Percentiles rank a stretch among this genome's conserved stretches.
Conservation (phyloP, 73 alveolate genomes). For the Paramecium sonneborni region DNA sequence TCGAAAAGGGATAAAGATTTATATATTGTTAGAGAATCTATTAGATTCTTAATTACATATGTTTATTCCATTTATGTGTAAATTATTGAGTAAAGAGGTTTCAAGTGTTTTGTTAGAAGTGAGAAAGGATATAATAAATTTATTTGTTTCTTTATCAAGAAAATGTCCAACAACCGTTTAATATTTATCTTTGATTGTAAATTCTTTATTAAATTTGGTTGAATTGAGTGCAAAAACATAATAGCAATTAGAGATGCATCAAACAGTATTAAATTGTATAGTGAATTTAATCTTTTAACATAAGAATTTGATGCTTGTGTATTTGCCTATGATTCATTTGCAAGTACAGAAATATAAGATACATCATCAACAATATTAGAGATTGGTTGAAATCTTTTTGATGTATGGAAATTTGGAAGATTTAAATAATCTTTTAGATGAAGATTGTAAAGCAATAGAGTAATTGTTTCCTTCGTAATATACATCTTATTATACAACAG, state of each 20-base stretch:
- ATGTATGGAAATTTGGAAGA: conserved; percentile 66
- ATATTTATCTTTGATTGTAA: conserved; percentile 53
- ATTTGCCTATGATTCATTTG: conserved; percentile 57
- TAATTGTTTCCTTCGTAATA: background rate
- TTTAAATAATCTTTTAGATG: conserved; percentile 34
- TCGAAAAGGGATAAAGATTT: conserved; percentile 42
- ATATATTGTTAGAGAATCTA: conserved; percentile 16
- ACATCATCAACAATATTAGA: conserved; percentile 49
- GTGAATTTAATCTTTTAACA: conserved; percentile 44
- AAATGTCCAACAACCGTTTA: conserved; percentile 60
- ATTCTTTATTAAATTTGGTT: conserved; percentile 36
- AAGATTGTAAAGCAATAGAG: conserved; percentile 11
- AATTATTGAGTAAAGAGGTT: conserved; percentile 42
- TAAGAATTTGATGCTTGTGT: conserved; percentile 57
- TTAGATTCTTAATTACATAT: conserved; percentile 59
- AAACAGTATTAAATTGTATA: conserved; percentile 49
- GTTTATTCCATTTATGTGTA: conserved; percentile 67
- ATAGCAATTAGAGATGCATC: background rate
- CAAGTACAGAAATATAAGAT: conserved; percentile 45
- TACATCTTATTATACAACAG: background rate
- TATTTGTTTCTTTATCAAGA: conserved; percentile 47
- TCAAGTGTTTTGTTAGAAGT: conserved; percentile 18
- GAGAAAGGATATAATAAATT: conserved; percentile 45
- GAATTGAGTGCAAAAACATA: conserved; percentile 32
- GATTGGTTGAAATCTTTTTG: conserved; percentile 59